Conservation (phyloP, 805 yeast genomes). For the Lachancea meyersii region DNA sequence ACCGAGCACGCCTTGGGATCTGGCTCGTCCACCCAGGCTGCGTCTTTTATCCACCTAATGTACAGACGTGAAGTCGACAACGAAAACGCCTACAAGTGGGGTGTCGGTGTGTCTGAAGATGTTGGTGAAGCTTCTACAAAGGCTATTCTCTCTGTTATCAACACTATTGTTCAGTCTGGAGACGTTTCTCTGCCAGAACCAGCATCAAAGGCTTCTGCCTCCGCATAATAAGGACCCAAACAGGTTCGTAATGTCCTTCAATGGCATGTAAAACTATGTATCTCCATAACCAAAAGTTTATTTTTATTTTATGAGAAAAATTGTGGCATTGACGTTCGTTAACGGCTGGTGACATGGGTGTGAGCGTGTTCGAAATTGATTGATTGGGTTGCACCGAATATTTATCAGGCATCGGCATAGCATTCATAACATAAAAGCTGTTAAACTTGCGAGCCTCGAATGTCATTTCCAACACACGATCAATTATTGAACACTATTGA, state of each 20-base stretch:
- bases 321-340: too few relatives aligned
- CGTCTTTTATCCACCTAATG: constrained; percentile 59
- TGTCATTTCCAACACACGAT: too few relatives aligned
- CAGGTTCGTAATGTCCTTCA: background rate
- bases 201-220: constrained; percentile 16
- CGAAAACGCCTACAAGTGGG: constrained; percentile 56
- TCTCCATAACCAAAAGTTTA: too few relatives aligned
- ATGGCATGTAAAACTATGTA: too few relatives aligned
- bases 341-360: too few relatives aligned
- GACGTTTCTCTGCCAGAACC: constrained; percentile 24
- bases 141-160: constrained; percentile 60
- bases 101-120: constrained; percentile 88
- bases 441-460: too few relatives aligned
- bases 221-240: constrained; percentile 12
- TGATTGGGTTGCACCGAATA: too few relatives aligned
- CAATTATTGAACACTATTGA: too few relatives aligned
- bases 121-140: constrained; percentile 79
- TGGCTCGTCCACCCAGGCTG: constrained; percentile 68
- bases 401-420: too few relatives aligned
- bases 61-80: constrained; percentile 40
- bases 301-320: too few relatives aligned
- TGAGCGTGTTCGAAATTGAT: too few relatives aligned
- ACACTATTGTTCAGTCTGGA: constrained; percentile 33
- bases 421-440: too few relatives aligned
- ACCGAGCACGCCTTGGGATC: constrained; percentile 69